Evolutionary conservation across 1,139 yeast genomes (phyloP), one percentile per base, ranked within the genome.

Genomic region (Blastobotrys serpentis): DNA sequence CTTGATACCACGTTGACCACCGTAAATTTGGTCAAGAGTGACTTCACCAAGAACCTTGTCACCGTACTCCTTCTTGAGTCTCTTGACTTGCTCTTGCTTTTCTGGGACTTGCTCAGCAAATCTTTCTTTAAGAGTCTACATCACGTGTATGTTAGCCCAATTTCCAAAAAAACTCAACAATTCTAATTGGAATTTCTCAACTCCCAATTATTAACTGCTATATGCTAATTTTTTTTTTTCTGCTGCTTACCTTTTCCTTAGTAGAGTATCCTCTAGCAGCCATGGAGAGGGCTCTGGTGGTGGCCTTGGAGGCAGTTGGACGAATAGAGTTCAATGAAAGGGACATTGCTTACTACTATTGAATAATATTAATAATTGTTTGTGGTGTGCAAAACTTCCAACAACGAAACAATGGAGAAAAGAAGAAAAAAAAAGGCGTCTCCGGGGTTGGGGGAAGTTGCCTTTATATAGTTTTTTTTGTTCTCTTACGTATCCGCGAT

Each of bases 1-100:
- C 75, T 87, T 87, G 76, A 90, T 86, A 72, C 97, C 97, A 76
- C 97, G 84, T 96, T 87, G 88, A 81, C 98, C 98, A 79, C 98
- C 98, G 75, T 92, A 92, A 48, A 96, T 96, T 77, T 92, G 98
- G 74, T 88, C 96, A 60, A 92, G 79, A 58, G 83, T 77, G 60
- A 90, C 95, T 75, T 92, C 96, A 63, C 96, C 98, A 64, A 94
- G 88, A 54, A 60, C 92, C 65, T 94, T 84, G 70, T 83, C 79
- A 66, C 97, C 97, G 70, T 89, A 78, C 64, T 87, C 92, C 70
- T 86, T 78, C 73, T 90, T 87, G 68, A 90, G 82, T 64, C 83
- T 82, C 77, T 88, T 89, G 71, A 90, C 84, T 75, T 88, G 86
- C 70, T 88, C 97, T 58, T 86, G 86, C 77, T 86, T 87, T 65